A percentile compares a stretch with the other conserved stretches of the same genome.
Conservation (phyloP, 2,329 filamentous ascomycete species). For the Phaeosphaeria sp. region DNA sequence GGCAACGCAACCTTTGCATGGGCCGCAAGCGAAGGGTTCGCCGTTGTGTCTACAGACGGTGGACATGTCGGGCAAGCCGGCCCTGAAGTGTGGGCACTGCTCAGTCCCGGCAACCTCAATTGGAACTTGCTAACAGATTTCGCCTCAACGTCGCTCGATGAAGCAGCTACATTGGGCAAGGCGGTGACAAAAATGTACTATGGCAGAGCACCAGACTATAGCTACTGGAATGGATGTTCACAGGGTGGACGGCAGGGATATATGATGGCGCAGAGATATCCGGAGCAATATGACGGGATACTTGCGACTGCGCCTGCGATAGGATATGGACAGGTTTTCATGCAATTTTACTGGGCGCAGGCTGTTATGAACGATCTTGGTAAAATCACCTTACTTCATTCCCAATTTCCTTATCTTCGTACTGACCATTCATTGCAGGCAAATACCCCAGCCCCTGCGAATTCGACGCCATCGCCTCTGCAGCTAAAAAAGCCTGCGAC, state of each 20-base stretch:
- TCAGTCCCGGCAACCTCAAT: slow-evolving; percentile 26
- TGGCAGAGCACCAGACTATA: slow-evolving; percentile 29
- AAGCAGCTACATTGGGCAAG: slow-evolving; percentile 39
- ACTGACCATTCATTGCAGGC: not conserved
- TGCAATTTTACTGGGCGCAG: slow-evolving; percentile 29
- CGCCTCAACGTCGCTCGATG: slow-evolving; percentile 39
- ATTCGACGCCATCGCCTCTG: slow-evolving; percentile 22
- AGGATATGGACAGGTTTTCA: slow-evolving; percentile 19
- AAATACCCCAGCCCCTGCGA: slow-evolving; percentile 25
- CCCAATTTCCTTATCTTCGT: not conserved
- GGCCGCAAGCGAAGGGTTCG: slow-evolving; percentile 28
- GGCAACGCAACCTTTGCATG: slow-evolving; percentile 16
- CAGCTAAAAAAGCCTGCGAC: slow-evolving; percentile 29
- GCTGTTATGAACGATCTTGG: slow-evolving; percentile 34
- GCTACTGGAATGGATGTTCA: slow-evolving; percentile 42
- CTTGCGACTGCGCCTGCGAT: slow-evolving; percentile 37
- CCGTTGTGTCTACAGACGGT: slow-evolving; percentile 29
- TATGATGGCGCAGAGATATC: slow-evolving; percentile 40
- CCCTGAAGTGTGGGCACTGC: slow-evolving; percentile 11
- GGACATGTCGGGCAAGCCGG: slow-evolving; percentile 15
- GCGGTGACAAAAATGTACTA: slow-evolving; percentile 34
- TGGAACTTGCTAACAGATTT: slow-evolving; percentile 40
- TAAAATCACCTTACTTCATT: too few species aligned
- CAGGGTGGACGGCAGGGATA: slow-evolving; percentile 34
- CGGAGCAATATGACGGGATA: slow-evolving; percentile 36